Evolutionary conservation across 805 yeast species (phyloP).

Genomic region (Metschnikowia peoriensis): DNA sequence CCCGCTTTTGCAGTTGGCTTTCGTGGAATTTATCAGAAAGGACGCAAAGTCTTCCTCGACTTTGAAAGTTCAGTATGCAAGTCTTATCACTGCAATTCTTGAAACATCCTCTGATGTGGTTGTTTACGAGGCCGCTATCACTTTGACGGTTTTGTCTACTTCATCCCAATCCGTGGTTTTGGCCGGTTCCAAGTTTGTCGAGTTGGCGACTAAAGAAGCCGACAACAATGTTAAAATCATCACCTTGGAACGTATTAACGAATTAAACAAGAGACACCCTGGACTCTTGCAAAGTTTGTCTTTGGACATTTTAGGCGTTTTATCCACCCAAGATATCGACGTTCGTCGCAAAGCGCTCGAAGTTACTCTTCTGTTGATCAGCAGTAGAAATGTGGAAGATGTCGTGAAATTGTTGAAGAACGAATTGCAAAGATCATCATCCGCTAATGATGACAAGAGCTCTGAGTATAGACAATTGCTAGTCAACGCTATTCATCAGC

Average conservation of each 20-base stretch:
- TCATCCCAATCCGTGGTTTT: constrained; percentile 66
- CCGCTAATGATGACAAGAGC: constrained; percentile 72
- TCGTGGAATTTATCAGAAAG: constrained; percentile 85
- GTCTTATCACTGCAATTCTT: constrained; percentile 68
- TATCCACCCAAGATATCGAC: constrained; percentile 85
- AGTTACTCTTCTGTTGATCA: constrained; percentile 74
- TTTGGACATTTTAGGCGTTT: constrained; percentile 80
- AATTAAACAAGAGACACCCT: constrained; percentile 68
- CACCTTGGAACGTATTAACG: constrained; percentile 81
- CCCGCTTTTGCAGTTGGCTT: constrained; percentile 81
- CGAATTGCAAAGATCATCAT: constrained; percentile 75
- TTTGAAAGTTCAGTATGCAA: constrained; percentile 68
- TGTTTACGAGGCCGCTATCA: constrained; percentile 86
- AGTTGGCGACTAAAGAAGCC: constrained; percentile 86
- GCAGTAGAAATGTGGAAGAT: constrained; percentile 89
- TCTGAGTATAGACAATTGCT: constrained; percentile 85
- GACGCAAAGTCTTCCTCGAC: constrained; percentile 55
- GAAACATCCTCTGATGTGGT: constrained; percentile 72
- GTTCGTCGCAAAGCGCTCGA: constrained; percentile 87
- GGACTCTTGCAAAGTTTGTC: constrained; percentile 82
- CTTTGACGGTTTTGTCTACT: constrained; percentile 58
- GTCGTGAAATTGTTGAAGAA: constrained; percentile 89
- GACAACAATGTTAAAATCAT: constrained; percentile 94
- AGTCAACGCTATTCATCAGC: constrained; percentile 82
- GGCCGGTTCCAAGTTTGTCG: constrained; percentile 85